These are phyloP conservation scores for Chytriomyces hyalinus DNA, from an alignment of 192 early-diverging fungal species.

Conservation along the genomic window DNA sequence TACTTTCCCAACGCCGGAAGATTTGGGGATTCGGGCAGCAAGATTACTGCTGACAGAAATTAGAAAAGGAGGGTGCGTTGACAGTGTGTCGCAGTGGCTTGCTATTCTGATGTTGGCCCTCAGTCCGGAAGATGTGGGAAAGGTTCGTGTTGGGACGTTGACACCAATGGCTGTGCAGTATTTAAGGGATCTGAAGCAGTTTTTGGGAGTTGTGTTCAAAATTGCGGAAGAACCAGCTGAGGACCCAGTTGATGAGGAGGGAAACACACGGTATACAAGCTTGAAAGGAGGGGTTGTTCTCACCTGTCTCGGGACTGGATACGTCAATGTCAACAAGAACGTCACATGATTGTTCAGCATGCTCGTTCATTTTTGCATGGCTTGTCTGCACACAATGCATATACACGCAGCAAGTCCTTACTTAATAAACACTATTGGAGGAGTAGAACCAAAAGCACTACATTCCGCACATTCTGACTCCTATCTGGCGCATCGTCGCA, in stretches of 20 bases:
- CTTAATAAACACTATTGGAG: too few species aligned
- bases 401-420: too few species aligned
- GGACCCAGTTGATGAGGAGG: conserved; percentile 64
- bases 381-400: too few species aligned
- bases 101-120: conserved; percentile 84
- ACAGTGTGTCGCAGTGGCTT: conserved; percentile 87
- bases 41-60: conserved; percentile 85
- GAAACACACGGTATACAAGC: conserved; percentile 1
- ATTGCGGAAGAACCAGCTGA: conserved; percentile 56
- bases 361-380: too few species aligned
- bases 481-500: too few species aligned
- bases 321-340: conserved; percentile 85
- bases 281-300: conserved; percentile 71
- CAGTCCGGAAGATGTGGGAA: conserved; percentile 91
- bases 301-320: conserved; percentile 89
- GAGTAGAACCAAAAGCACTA: too few species aligned
- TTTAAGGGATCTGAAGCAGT: conserved; percentile 85
- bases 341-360: conserved; percentile 36
- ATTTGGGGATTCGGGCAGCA: conserved; percentile 80
- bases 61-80: conserved; percentile 84
- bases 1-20: conserved; percentile 82
- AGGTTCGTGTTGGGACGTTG: conserved; percentile 82
- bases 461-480: too few species aligned
- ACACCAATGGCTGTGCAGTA: conserved; percentile 93
- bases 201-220: conserved; percentile 93